Base-by-base conservation (phyloP, 352 stramenopile genomes). In the Phytophthora citricola region DNA sequence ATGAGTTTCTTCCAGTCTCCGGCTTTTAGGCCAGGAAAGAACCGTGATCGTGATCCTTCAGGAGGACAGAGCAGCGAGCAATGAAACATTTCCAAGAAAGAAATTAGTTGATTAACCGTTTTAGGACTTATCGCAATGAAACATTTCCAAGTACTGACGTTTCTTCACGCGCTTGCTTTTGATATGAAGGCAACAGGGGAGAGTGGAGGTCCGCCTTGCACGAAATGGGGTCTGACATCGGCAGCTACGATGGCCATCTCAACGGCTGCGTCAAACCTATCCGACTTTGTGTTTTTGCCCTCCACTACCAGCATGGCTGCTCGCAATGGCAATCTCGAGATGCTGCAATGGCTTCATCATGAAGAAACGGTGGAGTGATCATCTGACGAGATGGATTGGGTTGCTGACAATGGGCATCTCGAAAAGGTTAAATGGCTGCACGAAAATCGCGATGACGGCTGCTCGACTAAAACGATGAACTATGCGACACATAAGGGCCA, bases 271-370 rank as follows among this genome's bases (percentile, higher is more conserved):
- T 11, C 15, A n/a, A 40, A 66, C 4, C 5, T 58, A 68, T 58
- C 34, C 43, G n/a, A 27, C 26, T 3, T 58, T 54, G 36, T 34
- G 41, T 8, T 51, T 40, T 26, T 39, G 4, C 15, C 34, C 22
- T 22, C 17, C 12, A 51, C 57, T 15, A 46, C 46, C 4, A 46
- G 32, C 17, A 48, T 55, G 22, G 43, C n/a, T 24, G 41, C 58
- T 50, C 40, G 22, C 3, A 67, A 48, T 36, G 58, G 58, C 7
- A 39, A 60, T 6, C 49, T 67, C n/a, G n/a, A 67, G 14, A 55
- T 60, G 6, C 10, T 61, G 3, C 48, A 61, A 57, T 67, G n/a
- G 58, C 49, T 67, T 40, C 58, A n/a, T n/a, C n/a, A n/a, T n/a
- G n/a, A n/a, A n/a, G n/a, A n/a, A n/a, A 29, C 26, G 5, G 26